phyloP scores from a whole-genome alignment of 2,329 filamentous ascomycete species.

The Scleromitrula shiraiana region DNA sequence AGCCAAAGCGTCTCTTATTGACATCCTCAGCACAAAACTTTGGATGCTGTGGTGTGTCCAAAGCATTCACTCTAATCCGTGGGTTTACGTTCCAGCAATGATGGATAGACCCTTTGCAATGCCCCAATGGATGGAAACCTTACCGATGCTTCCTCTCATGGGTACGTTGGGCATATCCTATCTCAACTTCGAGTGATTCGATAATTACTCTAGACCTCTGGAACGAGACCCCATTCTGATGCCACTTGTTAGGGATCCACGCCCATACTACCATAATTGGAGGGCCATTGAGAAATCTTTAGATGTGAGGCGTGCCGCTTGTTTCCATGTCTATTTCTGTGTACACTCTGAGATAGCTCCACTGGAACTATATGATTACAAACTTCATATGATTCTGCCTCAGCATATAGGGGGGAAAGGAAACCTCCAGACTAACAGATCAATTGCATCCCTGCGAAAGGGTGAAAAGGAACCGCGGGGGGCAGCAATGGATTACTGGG shows the following conservation, averaged over 20 bases:
- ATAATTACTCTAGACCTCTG: neutral
- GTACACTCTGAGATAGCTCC: neutral
- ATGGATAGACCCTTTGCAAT: neutral
- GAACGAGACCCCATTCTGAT: neutral
- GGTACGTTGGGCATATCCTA: neutral
- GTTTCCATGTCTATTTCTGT: neutral
- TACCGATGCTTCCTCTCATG: neutral
- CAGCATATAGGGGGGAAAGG: neutral
- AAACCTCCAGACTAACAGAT: neutral
- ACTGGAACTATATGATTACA: neutral
- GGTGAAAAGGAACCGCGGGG: neutral
- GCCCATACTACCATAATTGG: neutral
- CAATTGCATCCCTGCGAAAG: neutral
- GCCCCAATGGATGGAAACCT: neutral
- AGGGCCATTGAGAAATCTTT: neutral
- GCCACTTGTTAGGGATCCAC: neutral
- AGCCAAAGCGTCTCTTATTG: neutral
- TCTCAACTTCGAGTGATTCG: neutral
- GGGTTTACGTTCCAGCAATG: neutral
- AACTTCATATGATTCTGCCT: no score
- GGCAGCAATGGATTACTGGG: neutral
- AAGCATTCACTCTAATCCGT: neutral
- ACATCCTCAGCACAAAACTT: slow-evolving; percentile 1
- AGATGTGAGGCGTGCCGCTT: neutral
- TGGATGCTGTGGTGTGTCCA: neutral